Conservation (phyloP, 1,284 basidiomycete species). For the Trametes pubescens region DNA sequence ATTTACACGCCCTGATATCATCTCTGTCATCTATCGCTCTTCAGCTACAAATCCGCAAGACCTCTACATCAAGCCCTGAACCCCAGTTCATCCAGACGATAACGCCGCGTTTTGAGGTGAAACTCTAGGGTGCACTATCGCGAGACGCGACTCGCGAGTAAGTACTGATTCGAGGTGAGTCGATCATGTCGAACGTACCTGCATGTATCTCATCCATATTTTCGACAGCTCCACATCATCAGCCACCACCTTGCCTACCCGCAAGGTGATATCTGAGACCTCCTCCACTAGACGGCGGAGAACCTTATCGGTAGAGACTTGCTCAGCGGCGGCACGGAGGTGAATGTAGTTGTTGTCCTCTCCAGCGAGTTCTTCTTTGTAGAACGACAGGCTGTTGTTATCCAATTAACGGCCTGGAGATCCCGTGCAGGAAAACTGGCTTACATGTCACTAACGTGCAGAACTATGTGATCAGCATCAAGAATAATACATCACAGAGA, state of each 20-base stretch:
- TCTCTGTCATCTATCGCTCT: too few species aligned
- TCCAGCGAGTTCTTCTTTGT: constrained; percentile 30
- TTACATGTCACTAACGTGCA: neutral
- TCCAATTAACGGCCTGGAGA: neutral
- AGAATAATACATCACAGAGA: too few species aligned
- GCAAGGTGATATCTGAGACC: constrained; percentile 12
- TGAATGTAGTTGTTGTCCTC: constrained; percentile 31
- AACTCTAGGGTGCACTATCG: constrained; percentile 26
- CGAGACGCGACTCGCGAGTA: too few species aligned
- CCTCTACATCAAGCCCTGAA: constrained; percentile 6
- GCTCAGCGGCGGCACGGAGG: constrained; percentile 21
- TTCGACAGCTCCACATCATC: constrained; percentile 13
- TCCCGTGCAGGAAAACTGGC: too few species aligned
- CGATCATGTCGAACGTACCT: constrained; percentile 7
- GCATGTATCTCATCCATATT: constrained; percentile 22
- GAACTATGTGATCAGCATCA: neutral
- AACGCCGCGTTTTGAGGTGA: constrained; percentile 27
- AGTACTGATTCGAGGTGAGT: neutral
- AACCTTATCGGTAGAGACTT: neutral
- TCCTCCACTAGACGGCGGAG: constrained; percentile 17
- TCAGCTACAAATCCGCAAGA: neutral
- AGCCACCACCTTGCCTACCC: constrained; percentile 7
- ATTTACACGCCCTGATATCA: too few species aligned
- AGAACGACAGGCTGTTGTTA: constrained; percentile 25
- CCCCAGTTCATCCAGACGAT: constrained; percentile 24